Conservation (phyloP, 345 rosid species). For the Bretschneidera sinensis region DNA sequence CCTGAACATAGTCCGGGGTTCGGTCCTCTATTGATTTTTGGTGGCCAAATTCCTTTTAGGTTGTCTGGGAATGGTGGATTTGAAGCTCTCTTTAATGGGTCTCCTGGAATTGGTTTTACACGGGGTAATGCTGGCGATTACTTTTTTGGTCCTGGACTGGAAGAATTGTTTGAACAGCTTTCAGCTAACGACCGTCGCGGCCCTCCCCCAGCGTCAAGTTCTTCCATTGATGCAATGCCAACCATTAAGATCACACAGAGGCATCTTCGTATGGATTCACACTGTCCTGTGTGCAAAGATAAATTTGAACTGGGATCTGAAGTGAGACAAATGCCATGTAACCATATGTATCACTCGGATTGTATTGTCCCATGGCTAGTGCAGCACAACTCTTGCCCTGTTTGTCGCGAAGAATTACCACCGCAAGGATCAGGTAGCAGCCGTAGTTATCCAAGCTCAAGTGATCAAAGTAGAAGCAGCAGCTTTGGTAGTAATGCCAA, state of each 20-base stretch:
- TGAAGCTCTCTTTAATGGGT: conserved; percentile 59
- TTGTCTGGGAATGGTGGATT: conserved; percentile 61
- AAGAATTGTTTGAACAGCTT: conserved; percentile 70
- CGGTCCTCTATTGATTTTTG: conserved; percentile 67
- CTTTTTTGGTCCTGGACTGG: conserved; percentile 76
- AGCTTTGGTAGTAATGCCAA: conserved; percentile 17
- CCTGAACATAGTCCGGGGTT: conserved; percentile 49
- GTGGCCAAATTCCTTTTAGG: conserved; percentile 82
- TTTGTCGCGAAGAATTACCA: conserved; percentile 83
- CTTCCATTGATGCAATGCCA: conserved; percentile 67
- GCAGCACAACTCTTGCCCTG: conserved; percentile 82
- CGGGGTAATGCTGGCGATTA: conserved; percentile 74
- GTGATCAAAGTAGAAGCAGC: conserved; percentile 40
- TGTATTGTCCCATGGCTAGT: conserved; percentile 76
- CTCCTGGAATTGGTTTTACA: conserved; percentile 65
- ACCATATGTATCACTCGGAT: conserved; percentile 69
- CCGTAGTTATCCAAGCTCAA: conserved; percentile 34
- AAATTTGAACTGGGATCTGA: conserved; percentile 65
- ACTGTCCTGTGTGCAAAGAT: conserved; percentile 80
- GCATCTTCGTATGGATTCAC: conserved; percentile 67
- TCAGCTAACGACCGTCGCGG: conserved; percentile 44
- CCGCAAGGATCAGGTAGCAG: conserved; percentile 53
- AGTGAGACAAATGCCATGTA: conserved; percentile 78
- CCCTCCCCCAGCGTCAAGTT: conserved; percentile 62
- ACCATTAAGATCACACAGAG: conserved; percentile 58